Base-by-base conservation (phyloP, 768 basidiomycete species). In the Rhizopogon vesiculosus region DNA sequence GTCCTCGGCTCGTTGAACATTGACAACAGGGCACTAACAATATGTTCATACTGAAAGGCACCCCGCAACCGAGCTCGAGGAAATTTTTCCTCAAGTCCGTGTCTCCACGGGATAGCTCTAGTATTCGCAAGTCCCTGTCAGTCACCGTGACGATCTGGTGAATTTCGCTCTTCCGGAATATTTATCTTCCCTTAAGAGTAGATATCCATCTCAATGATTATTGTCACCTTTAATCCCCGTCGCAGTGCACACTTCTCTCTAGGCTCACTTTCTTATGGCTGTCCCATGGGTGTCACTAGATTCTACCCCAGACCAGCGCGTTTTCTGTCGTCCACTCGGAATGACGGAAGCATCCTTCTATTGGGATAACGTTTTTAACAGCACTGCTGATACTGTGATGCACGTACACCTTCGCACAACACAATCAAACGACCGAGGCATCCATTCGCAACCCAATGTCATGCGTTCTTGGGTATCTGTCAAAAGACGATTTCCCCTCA, bases 401-500 rank as follows among this genome's bases (percentile, higher is more conserved):
- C 69, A 71, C 42, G 67, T 71, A 7, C 68, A 74, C 53, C 61
- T 82, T 10, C 62, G 72, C 45, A 54, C 71, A 13, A 40, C 61
- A 28, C 51, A 42, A 42, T 10, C 12, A 12, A 18, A 19, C 5
- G 61, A 54, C 57, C 43, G 54, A 60, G 41, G 45, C 71, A 51
- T 61, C 50, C 59, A 63, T 53, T 49, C 62, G 28, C 51, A 59
- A 1, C 59, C 62, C 9, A 78, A 76, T 55, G 61, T 83, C 33
- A 49, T 45, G 6, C 64, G 69, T 28, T 70, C 77, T 7, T 84
- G 81, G 81, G 53, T 63, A n/a, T 61, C 70, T 31, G 61, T 81
- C 39, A 84, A 84, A 62, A 69, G 62, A 28, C 72, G 68, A 33
- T 81, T 74, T 57, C 83, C 82, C 3, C 67, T 84, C 5, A 75